Base-by-base conservation (phyloP, 192 early-diverging fungal genomes). In the Backusella sp. region DNA sequence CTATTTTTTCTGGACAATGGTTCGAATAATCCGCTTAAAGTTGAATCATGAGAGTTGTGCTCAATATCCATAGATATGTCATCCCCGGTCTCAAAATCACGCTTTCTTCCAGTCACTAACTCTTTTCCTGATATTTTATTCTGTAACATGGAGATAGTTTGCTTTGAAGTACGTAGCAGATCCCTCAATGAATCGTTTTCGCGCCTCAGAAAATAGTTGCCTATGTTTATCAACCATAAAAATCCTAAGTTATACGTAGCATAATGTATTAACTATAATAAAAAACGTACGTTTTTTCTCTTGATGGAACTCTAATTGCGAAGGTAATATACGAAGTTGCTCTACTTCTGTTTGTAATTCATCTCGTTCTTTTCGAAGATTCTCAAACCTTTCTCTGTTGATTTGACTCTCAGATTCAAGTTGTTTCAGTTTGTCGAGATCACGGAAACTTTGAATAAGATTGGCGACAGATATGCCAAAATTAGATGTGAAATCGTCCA, bases 61-160 rank as follows among this genome's bases (percentile, higher is more conserved):
- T n/a, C 15, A 17, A n/a, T 5, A 17, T 36, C 8, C 15, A 35
- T 36, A 5, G 1, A n/a, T 5, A 32, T 17, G 0, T n/a, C 6
- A n/a, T 36, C 32, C 2, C 32, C 34, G 36, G 28, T 19, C 35
- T 17, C 35, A 32, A 68, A 15, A 17, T 15, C 8, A 68, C 15
- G 19, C 3, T 32, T 36, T 17, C 9, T 68, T n/a, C 35, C 11
- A 12, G 11, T 0, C 26, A 21, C 26, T 1, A 11, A 62, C 8
- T 62, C 56, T 4, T 28, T 5, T n/a, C n/a, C 91, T 53, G 79
- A 82, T 49, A 93, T 85, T 78, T 90, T 88, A 28, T 86, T 85
- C 82, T 94, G 92, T 23, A 94, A 73, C 17, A 88, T 88, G 69
- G 89, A 85, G 35, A 94, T 92, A 2, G 91, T 93, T 49, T 92